phyloP scores from a whole-genome alignment of 495 filamentous ascomycete genomes.

The Penicillium paradoxum region DNA sequence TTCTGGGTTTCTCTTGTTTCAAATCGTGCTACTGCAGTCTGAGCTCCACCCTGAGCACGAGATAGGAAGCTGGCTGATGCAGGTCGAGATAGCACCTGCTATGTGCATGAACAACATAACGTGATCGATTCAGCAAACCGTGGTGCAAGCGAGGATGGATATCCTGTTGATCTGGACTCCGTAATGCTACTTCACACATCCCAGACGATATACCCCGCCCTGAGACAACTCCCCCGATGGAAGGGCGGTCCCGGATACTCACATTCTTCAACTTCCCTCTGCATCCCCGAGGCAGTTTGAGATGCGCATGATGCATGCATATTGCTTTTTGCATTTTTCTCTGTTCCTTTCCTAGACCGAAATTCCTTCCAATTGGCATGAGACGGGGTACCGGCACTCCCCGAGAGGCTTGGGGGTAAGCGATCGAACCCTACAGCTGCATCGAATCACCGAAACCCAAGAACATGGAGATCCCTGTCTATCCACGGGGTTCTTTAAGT shows the following conservation, averaged over 20 bases:
- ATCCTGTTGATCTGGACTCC: too few species aligned
- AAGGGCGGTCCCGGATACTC: slow-evolving; percentile 3
- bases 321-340: neutral
- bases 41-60: neutral
- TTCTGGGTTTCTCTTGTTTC: slow-evolving; percentile 11
- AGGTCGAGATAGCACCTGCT: neutral
- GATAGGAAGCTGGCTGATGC: slow-evolving; percentile 5
- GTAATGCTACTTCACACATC: neutral
- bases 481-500: neutral
- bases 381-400: slow-evolving; percentile 1
- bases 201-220: slow-evolving; percentile 4
- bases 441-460: neutral
- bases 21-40: slow-evolving; percentile 6
- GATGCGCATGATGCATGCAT: neutral
- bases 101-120: too few species aligned
- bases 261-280: slow-evolving; percentile 2
- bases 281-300: slow-evolving; percentile 2
- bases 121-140: too few species aligned
- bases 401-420: neutral
- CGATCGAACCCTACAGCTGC: neutral
- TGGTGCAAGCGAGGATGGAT: neutral
- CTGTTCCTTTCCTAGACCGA: neutral
- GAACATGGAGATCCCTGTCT: slow-evolving; percentile 1
- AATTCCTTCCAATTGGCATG: neutral
- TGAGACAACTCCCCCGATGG: slow-evolving; percentile 5